phyloP scores from a whole-genome alignment of 73 alveolate species.

The Paramecium primaurelia region DNA sequence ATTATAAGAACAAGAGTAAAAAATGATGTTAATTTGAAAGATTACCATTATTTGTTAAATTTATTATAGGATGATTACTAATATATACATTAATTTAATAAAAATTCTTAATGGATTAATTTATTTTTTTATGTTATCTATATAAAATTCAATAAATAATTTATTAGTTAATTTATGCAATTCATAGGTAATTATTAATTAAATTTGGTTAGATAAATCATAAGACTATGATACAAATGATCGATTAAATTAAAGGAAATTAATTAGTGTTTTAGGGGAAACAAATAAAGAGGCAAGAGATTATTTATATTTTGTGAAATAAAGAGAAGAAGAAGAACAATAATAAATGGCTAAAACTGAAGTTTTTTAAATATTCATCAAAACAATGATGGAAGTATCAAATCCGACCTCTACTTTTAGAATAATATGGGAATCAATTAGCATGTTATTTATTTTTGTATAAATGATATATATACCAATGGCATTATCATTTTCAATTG shows the following conservation, averaged over 20 bases:
- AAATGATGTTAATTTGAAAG: too few species aligned
- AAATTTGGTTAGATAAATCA: neutral
- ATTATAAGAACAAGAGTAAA: neutral
- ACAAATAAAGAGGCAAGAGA: neutral
- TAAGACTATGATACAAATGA: neutral
- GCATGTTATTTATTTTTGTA: constrained; percentile 57
- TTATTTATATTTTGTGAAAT: neutral
- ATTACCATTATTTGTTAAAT: neutral
- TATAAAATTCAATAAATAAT: neutral
- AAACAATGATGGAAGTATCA: neutral
- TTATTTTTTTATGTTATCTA: neutral
- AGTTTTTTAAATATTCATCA: neutral
- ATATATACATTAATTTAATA: neutral
- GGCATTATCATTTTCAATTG: constrained; percentile 3
- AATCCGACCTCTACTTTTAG: constrained; percentile 68
- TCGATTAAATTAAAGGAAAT: neutral
- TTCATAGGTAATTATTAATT: neutral
- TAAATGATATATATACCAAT: constrained; percentile 25
- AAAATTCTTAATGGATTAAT: neutral
- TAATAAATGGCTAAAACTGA: neutral
- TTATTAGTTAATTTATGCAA: neutral
- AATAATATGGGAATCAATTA: constrained; percentile 72
- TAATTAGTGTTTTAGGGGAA: neutral
- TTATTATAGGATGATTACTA: neutral
- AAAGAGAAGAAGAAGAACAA: neutral